Evolutionary conservation across 2,329 filamentous ascomycete species (phyloP), one percentile per base, ranked within the genome.

Genomic region (Aspergillus proliferans): DNA sequence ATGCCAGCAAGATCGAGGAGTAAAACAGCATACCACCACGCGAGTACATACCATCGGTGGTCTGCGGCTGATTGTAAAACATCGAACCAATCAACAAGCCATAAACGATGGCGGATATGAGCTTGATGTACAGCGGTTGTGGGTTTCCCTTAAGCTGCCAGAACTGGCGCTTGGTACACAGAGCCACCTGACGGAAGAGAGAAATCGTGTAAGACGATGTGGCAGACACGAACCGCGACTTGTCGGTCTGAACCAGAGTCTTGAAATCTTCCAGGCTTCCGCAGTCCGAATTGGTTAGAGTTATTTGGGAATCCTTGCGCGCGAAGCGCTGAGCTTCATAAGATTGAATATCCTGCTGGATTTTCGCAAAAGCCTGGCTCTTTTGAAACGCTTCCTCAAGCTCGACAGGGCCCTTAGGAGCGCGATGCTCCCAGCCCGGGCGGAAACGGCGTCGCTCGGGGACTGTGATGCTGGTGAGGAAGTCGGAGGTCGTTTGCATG

Each of bases 141-240:
- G 76, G 81, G 63, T 93, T 85, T 15, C 86, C 86, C 55, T 79
- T 77, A 26, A 88, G 79, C 38, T 92, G 78, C 84, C 86, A 88
- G 47, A 87, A 80, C 64, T 91, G 86, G 21, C 87, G 79, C 54
- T 81, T 76, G 0, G 82, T 84, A 46, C 65, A 68, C n/a, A 67
- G 47, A 2, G 59, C 52, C 2, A 91, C 81, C 65, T 92, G 87
- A 2, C 80, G 77, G 45, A 78, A 71, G 58, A 89, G 85, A 8
- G 83, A 85, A 47, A 90, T 81, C 0, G 86, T 90, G 66, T 88
- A 92, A 14, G 82, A 80, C 6, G 83, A 86, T 48, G 83, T 84
- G 57, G 85, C 78, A 2, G 76, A 74, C 0, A 83, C 81, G 39
- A 65, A 66, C 3, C 64, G 64, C 22, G 64, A 66, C 44, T 67